Evolutionary conservation across 2,329 filamentous ascomycete species (phyloP).

Genomic region (Sclerotiophoma versabilis): DNA sequence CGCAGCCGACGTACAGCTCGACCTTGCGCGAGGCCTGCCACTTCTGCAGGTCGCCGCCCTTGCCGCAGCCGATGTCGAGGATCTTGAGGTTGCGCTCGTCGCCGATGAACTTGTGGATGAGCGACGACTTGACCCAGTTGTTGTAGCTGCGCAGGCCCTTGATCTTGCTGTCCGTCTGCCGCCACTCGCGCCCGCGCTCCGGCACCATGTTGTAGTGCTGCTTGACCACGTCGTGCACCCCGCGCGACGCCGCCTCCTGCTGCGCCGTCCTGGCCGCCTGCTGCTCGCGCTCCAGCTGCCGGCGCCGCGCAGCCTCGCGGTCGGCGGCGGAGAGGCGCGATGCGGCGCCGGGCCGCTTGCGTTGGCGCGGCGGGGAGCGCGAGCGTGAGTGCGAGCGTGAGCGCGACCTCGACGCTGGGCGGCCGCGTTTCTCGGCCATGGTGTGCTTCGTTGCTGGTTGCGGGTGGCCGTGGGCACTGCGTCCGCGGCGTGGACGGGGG

Average conservation of each 20-base stretch:
- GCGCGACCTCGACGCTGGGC: conserved; percentile 43
- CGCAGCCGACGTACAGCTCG: conserved; percentile 91
- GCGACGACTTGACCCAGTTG: conserved; percentile 98
- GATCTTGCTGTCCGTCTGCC: conserved; percentile 91
- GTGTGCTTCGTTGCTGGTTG: neutral
- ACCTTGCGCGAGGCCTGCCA: conserved; percentile 92
- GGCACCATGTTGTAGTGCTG: conserved; percentile 97
- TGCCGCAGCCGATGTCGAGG: conserved; percentile 94
- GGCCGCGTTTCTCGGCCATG: conserved; percentile 36
- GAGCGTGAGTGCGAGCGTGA: conserved; percentile 50
- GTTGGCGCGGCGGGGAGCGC: conserved; percentile 63
- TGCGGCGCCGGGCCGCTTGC: conserved; percentile 64
- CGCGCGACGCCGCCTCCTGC: conserved; percentile 55
- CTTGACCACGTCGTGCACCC: conserved; percentile 83
- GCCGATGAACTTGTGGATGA: conserved; percentile 87
- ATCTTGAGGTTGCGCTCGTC: conserved; percentile 71
- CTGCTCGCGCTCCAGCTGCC: conserved; percentile 50
- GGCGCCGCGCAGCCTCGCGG: conserved; percentile 70
- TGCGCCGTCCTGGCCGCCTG: conserved; percentile 58
- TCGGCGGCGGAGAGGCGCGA: conserved; percentile 71
- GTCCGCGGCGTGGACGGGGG: no score
- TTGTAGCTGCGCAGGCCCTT: conserved; percentile 94
- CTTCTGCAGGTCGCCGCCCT: conserved; percentile 93
- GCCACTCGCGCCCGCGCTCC: conserved; percentile 91
- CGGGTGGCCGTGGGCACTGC: neutral